A percentile compares a stretch with the other conserved stretches of the same genome.
These are phyloP conservation scores for Sarocladium brachiariae DNA, from an alignment of 2,329 filamentous ascomycete species.

Conservation along the genomic window DNA sequence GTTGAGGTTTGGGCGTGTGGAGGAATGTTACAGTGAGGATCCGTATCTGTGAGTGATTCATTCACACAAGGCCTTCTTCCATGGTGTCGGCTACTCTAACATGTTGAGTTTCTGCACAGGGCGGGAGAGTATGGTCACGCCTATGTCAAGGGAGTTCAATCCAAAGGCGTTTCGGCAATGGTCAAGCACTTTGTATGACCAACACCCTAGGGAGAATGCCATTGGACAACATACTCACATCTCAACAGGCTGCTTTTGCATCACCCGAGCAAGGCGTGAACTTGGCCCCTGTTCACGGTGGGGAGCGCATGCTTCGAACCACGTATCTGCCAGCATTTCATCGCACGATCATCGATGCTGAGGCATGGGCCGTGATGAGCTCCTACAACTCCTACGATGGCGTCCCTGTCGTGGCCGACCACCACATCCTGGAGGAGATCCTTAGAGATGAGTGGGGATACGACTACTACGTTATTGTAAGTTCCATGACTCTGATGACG, in stretches of 20 bases:
- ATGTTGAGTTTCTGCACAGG: constrained; percentile 15
- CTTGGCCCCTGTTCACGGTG: constrained; percentile 50
- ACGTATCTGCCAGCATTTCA: constrained; percentile 57
- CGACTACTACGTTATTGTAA: constrained; percentile 52
- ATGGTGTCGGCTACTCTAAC: background rate
- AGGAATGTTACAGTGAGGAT: constrained; percentile 69
- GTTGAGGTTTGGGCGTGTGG: constrained; percentile 63
- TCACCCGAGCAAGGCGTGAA: constrained; percentile 67
- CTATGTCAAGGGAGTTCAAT: constrained; percentile 52
- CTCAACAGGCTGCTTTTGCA: constrained; percentile 50
- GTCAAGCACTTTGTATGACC: constrained; percentile 63
- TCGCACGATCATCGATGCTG: constrained; percentile 62
- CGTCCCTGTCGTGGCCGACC: constrained; percentile 58
- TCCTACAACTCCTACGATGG: constrained; percentile 72
- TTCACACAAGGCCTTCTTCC: background rate
- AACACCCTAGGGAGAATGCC: background rate
- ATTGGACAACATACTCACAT: background rate
- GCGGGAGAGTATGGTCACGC: constrained; percentile 60
- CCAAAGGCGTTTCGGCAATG: constrained; percentile 58
- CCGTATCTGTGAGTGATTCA: constrained; percentile 41
- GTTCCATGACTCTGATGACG: background rate
- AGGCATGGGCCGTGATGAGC: constrained; percentile 64
- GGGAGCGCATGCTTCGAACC: constrained; percentile 46
- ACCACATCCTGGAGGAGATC: constrained; percentile 60
- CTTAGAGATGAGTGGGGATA: constrained; percentile 67